Conservation (phyloP, 2,329 filamentous ascomycete species). For the Aureobasidium subglaciale region DNA sequence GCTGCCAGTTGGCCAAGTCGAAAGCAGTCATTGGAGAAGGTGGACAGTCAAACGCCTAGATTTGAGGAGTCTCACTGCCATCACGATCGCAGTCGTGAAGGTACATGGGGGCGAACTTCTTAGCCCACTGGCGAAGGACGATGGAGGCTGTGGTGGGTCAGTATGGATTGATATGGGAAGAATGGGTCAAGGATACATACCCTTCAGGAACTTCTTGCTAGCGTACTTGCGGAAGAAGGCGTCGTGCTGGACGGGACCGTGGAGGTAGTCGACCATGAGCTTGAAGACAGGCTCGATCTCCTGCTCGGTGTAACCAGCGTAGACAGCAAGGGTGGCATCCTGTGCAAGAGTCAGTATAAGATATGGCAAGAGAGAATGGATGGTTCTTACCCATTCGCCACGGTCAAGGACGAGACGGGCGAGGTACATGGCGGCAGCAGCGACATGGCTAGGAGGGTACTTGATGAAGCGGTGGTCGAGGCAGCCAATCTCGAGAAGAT, state of each 20-base stretch:
- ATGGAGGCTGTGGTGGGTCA: constrained; percentile 63
- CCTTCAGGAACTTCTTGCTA: constrained; percentile 98
- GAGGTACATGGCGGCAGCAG: constrained; percentile 91
- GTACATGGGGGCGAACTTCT: constrained; percentile 39
- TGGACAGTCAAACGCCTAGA: constrained; percentile 7
- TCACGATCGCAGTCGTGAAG: constrained; percentile 22
- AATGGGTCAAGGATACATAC: constrained; percentile 47
- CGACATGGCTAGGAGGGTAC: constrained; percentile 81
- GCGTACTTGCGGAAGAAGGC: constrained; percentile 99
- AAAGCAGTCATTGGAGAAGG: background rate
- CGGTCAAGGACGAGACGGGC: constrained; percentile 83
- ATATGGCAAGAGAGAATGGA: constrained; percentile 18
- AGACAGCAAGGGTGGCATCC: constrained; percentile 81
- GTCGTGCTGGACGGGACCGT: constrained; percentile 82
- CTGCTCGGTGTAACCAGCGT: constrained; percentile 86
- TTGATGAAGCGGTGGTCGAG: constrained; percentile 90
- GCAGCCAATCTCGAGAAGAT: constrained; percentile 93
- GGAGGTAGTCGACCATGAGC: constrained; percentile 95
- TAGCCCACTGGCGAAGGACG: constrained; percentile 86
- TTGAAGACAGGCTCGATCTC: constrained; percentile 88
- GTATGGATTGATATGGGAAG: background rate
- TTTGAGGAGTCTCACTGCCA: constrained; percentile 12
- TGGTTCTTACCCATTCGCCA: constrained; percentile 75
- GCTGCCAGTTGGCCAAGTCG: background rate
- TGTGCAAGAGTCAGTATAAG: constrained; percentile 29